Evolutionary conservation across 352 stramenopile genomes (phyloP).

Genomic region (Pseudoperonospora humuli): DNA sequence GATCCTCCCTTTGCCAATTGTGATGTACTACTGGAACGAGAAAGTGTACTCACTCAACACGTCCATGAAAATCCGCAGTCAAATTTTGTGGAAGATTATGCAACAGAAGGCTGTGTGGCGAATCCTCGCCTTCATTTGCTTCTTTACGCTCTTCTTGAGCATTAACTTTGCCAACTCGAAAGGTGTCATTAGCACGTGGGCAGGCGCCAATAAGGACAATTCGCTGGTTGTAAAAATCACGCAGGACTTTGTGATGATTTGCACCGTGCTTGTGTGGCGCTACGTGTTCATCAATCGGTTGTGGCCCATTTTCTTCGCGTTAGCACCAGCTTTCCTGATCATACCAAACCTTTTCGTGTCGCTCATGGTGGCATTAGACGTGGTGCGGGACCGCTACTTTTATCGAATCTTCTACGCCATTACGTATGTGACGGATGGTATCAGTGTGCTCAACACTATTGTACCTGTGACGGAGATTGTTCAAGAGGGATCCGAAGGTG

Average conservation of each 20-base stretch:
- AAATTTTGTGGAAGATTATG: slow-evolving; percentile 72
- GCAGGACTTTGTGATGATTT: slow-evolving; percentile 48
- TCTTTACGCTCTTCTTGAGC: slow-evolving; percentile 50
- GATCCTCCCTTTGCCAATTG: slow-evolving; percentile 38
- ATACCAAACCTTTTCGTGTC: slow-evolving; percentile 41
- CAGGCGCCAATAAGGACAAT: slow-evolving; percentile 34
- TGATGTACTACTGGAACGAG: slow-evolving; percentile 56
- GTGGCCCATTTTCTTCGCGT: slow-evolving; percentile 51
- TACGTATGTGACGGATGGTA: slow-evolving; percentile 43
- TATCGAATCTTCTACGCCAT: slow-evolving; percentile 47
- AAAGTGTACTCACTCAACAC: slow-evolving; percentile 53
- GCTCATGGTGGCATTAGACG: slow-evolving; percentile 32
- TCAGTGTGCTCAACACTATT: slow-evolving; percentile 43
- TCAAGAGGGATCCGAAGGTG: slow-evolving; percentile 53
- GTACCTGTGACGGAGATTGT: slow-evolving; percentile 62
- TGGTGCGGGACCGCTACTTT: slow-evolving; percentile 45
- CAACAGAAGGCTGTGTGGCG: slow-evolving; percentile 69
- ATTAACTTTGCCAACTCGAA: slow-evolving; percentile 50
- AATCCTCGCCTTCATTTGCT: slow-evolving; percentile 53
- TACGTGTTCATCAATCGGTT: slow-evolving; percentile 48
- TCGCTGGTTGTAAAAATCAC: slow-evolving; percentile 36
- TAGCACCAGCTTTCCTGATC: slow-evolving; percentile 41
- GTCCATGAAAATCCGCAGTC: slow-evolving; percentile 47
- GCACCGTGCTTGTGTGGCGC: slow-evolving; percentile 44
- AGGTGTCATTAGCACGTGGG: slow-evolving; percentile 33